Conservation (phyloP, 1,284 basidiomycete genomes). For the Malassezia pachydermatis region DNA sequence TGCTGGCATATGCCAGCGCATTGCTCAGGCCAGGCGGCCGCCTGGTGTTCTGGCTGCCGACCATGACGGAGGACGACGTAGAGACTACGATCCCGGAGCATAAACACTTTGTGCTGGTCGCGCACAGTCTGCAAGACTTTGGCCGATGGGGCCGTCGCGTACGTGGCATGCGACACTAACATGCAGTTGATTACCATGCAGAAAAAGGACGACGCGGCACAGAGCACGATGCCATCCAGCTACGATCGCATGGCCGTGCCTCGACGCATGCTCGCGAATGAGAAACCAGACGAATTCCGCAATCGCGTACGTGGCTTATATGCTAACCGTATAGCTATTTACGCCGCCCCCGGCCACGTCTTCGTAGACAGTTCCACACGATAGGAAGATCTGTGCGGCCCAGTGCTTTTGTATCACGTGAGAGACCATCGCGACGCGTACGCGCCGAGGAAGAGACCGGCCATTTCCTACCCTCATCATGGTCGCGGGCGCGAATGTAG, state of each 20-base stretch:
- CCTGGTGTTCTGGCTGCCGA: slow-evolving; percentile 65
- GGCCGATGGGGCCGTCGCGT: slow-evolving; percentile 74
- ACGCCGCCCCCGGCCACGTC: neutral
- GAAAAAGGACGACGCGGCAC: slow-evolving; percentile 23
- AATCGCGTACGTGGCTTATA: slow-evolving; percentile 20
- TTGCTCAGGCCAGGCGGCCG: slow-evolving; percentile 75
- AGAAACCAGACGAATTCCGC: slow-evolving; percentile 32
- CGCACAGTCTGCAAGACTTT: slow-evolving; percentile 80
- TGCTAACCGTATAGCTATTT: slow-evolving; percentile 6
- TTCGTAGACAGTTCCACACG: neutral
- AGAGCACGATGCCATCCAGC: slow-evolving; percentile 17
- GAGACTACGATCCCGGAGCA: slow-evolving; percentile 22
- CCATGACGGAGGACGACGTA: slow-evolving; percentile 30
- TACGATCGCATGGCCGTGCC: neutral
- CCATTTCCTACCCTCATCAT: neutral
- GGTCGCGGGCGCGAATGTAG: neutral
- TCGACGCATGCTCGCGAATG: slow-evolving; percentile 25
- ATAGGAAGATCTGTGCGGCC: neutral
- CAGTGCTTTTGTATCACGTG: slow-evolving; percentile 3
- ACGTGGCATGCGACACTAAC: slow-evolving; percentile 1
- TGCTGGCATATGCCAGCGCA: slow-evolving; percentile 71
- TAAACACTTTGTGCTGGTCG: slow-evolving; percentile 55
- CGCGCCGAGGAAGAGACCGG: too few species aligned
- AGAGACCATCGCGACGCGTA: neutral
- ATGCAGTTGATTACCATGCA: slow-evolving; percentile 35